A percentile compares a stretch with the other conserved stretches of the same genome.
These are phyloP conservation scores for Trichophyton verrucosum DNA, from an alignment of 2,329 filamentous ascomycete species.

Conservation along the genomic window DNA sequence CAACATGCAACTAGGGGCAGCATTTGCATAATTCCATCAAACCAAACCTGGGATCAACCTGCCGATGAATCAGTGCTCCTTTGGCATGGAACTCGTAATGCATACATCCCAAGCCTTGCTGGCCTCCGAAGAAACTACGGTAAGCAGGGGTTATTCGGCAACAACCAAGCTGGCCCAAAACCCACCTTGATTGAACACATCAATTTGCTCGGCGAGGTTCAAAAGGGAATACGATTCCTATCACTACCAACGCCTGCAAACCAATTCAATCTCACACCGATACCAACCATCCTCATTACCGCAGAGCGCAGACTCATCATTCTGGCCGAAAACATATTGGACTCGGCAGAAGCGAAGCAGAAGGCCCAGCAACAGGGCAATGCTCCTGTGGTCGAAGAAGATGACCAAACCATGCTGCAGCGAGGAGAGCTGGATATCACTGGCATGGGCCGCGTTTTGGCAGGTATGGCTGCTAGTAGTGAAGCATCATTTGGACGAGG, in stretches of 20 bases:
- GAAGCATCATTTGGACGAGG: conserved; percentile 23
- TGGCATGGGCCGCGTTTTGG: conserved; percentile 37
- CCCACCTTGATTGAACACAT: conserved; percentile 29
- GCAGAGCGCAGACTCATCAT: conserved; percentile 32
- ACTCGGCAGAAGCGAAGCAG: conserved; percentile 14
- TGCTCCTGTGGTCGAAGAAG: conserved; percentile 1
- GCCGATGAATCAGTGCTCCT: conserved; percentile 35
- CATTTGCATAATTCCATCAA: conserved; percentile 31
- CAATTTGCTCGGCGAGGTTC: conserved; percentile 29
- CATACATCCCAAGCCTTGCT: conserved; percentile 33
- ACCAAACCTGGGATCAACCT: conserved; percentile 23
- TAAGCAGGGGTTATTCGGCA: conserved; percentile 27
- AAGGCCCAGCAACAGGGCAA: not conserved
- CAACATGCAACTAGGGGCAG: conserved; percentile 26
- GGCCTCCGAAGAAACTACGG: conserved; percentile 34
- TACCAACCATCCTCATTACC: conserved; percentile 27
- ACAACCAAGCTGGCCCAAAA: conserved; percentile 28
- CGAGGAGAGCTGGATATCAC: conserved; percentile 36
- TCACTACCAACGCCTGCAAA: conserved; percentile 15
- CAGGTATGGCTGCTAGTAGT: conserved; percentile 27
- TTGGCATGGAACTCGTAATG: conserved; percentile 31
- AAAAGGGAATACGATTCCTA: conserved; percentile 29
- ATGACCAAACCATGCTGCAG: conserved; percentile 20
- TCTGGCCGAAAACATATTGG: conserved; percentile 22
- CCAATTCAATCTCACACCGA: conserved; percentile 16